Conservation (phyloP, 2,329 filamentous ascomycete genomes). For the Botrytis aclada region DNA sequence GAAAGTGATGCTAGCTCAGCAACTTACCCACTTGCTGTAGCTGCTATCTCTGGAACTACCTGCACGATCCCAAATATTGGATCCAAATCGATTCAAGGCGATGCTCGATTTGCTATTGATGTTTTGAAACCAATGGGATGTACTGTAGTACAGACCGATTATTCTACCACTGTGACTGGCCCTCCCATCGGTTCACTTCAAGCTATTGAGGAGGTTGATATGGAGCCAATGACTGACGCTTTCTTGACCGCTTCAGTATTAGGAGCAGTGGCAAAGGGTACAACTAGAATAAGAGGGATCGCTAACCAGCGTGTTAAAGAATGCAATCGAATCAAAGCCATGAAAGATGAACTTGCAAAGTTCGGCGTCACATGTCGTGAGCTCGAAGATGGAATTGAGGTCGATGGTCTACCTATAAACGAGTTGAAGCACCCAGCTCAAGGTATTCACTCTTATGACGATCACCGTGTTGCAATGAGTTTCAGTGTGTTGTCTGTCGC, state of each 20-base stretch:
- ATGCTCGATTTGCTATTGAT: slow-evolving; percentile 89
- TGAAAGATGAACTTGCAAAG: slow-evolving; percentile 91
- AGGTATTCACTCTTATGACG: slow-evolving; percentile 89
- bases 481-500: slow-evolving; percentile 84
- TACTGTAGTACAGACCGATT: slow-evolving; percentile 76
- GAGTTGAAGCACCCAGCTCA: slow-evolving; percentile 54
- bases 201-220: slow-evolving; percentile 80
- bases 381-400: slow-evolving; percentile 89
- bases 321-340: slow-evolving; percentile 92
- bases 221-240: slow-evolving; percentile 99
- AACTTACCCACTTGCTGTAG: slow-evolving; percentile 90
- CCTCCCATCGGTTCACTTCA: slow-evolving; percentile 71
- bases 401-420: slow-evolving; percentile 51
- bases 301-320: slow-evolving; percentile 98
- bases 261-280: slow-evolving; percentile 80
- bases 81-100: slow-evolving; percentile 85
- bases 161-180: slow-evolving; percentile 89
- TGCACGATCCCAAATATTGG: slow-evolving; percentile 97
- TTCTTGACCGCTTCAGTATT: slow-evolving; percentile 94
- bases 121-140: slow-evolving; percentile 93
- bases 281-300: slow-evolving; percentile 87
- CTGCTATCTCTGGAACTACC: slow-evolving; percentile 91
- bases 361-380: slow-evolving; percentile 86
- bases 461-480: slow-evolving; percentile 97
- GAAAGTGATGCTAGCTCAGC: slow-evolving; percentile 98